phyloP scores from a whole-genome alignment of 1,284 basidiomycete species.

The Ustilago crameri region DNA sequence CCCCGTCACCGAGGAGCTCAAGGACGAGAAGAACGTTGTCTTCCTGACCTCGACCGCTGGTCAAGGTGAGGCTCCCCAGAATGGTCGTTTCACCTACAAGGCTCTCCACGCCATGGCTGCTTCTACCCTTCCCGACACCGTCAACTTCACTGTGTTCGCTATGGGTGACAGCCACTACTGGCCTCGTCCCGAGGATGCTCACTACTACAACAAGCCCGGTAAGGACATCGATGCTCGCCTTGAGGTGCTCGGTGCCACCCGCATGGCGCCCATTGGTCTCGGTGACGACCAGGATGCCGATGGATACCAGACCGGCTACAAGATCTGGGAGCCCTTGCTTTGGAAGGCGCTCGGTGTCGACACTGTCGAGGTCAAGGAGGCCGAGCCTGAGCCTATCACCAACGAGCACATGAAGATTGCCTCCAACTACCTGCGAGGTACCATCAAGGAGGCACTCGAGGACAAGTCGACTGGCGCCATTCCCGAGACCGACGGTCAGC shows the following conservation, averaged over 20 bases:
- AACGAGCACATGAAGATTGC: slow-evolving; percentile 99
- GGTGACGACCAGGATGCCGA: slow-evolving; percentile 99
- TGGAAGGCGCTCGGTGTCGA: slow-evolving; percentile 98
- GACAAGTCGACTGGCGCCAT: slow-evolving; percentile 90
- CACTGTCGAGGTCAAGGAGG: slow-evolving; percentile 85
- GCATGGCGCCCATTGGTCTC: slow-evolving; percentile 73
- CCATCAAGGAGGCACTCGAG: slow-evolving; percentile 86
- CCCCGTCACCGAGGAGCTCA: slow-evolving; percentile 75
- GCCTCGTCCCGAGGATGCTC: slow-evolving; percentile 94
- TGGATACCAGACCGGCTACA: slow-evolving; percentile 95
- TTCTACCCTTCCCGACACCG: slow-evolving; percentile 40
- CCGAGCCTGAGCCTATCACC: slow-evolving; percentile 94
- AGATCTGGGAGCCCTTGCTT: slow-evolving; percentile 87
- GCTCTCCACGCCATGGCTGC: slow-evolving; percentile 73
- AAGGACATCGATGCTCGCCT: slow-evolving; percentile 85
- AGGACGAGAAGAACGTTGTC: slow-evolving; percentile 77
- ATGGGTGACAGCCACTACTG: slow-evolving; percentile 99
- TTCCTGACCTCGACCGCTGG: slow-evolving; percentile 97
- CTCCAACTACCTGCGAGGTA: slow-evolving; percentile 91
- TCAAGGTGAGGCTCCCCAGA: slow-evolving; percentile 97
- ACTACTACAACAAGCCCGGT: slow-evolving; percentile 96
- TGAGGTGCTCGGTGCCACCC: slow-evolving; percentile 60
- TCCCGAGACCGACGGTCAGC: slow-evolving; percentile 87
- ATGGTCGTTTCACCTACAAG: slow-evolving; percentile 91
- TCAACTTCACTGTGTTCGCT: slow-evolving; percentile 78